phyloP scores from a whole-genome alignment of 2,329 filamentous ascomycete genomes.

The Talaromyces amestolkiae region DNA sequence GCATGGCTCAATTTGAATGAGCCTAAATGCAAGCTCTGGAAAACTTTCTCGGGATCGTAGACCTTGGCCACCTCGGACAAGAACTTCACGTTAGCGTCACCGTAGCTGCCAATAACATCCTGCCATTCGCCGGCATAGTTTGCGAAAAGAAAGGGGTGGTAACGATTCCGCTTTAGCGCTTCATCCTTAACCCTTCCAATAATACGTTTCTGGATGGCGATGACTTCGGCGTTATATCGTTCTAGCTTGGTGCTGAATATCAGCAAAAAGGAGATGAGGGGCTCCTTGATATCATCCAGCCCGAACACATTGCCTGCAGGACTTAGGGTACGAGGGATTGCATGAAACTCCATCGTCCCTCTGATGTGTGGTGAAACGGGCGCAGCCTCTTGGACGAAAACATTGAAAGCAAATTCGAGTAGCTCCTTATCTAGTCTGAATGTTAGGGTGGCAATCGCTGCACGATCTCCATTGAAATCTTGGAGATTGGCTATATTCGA shows the following conservation, averaged over 20 bases:
- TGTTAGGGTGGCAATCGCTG: neutral
- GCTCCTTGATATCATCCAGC: neutral
- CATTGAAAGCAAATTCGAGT: neutral
- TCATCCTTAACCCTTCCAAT: neutral
- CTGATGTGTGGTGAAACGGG: neutral
- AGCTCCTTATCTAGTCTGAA: neutral
- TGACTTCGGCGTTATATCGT: neutral
- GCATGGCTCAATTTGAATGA: no score
- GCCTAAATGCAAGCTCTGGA: neutral
- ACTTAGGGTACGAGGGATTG: neutral
- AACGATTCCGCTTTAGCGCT: neutral
- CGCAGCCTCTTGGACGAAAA: neutral
- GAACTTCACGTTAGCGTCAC: neutral
- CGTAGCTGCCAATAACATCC: slow-evolving; percentile 6
- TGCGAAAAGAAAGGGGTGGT: neutral
- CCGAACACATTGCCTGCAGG: neutral
- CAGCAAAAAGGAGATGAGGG: neutral
- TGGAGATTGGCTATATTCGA: neutral
- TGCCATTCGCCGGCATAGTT: neutral
- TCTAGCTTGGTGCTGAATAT: neutral
- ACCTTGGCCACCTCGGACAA: neutral
- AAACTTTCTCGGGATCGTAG: neutral
- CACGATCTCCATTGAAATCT: neutral
- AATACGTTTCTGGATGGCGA: neutral
- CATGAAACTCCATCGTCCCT: neutral